Base-by-base conservation (phyloP, 2,329 filamentous ascomycete genomes). In the Ampelomyces quisqualis region DNA sequence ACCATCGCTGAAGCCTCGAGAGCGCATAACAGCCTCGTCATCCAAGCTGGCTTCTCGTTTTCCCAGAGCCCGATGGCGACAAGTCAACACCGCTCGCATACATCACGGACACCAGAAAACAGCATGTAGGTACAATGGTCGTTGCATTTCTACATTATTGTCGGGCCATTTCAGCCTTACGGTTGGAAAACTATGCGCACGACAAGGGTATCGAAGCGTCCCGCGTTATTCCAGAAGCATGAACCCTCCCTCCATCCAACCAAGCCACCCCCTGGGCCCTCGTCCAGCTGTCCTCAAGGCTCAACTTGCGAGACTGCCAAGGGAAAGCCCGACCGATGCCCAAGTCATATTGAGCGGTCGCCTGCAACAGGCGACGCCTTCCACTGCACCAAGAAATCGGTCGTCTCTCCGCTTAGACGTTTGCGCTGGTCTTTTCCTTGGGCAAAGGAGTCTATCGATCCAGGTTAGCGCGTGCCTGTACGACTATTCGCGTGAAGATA, bases 361-460 rank as follows among this genome's bases (percentile, higher is more conserved):
- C n/a, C n/a, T n/a, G n/a, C n/a, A n/a, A n/a, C n/a, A n/a, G n/a
- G n/a, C n/a, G n/a, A n/a, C n/a, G n/a, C n/a, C n/a, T n/a, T n/a
- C n/a, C n/a, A n/a, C n/a, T n/a, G n/a, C n/a, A n/a, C n/a, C n/a
- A n/a, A n/a, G n/a, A n/a, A n/a, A n/a, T n/a, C n/a, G n/a, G n/a
- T n/a, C n/a, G n/a, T n/a, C n/a, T n/a, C n/a, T n/a, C n/a, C n/a
- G n/a, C n/a, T n/a, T n/a, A n/a, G n/a, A n/a, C n/a, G n/a, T n/a
- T n/a, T n/a, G 76, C 77, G 43, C 67, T 73, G 22, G 77, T 80
- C 71, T 80, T 70, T 60, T 80, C 77, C 69, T 78, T 77, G 47
- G 78, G 73, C 37, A 81, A 71, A 47, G 78, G 77, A 32, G 78
- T 81, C 28, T 31, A 15, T 7, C 6, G 14, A 19, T 15, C 14